A percentile compares a stretch with the other conserved stretches of the same genome.
Evolutionary conservation across 208 protist species (phyloP).

Genomic region (Porcisia hertigi): DNA sequence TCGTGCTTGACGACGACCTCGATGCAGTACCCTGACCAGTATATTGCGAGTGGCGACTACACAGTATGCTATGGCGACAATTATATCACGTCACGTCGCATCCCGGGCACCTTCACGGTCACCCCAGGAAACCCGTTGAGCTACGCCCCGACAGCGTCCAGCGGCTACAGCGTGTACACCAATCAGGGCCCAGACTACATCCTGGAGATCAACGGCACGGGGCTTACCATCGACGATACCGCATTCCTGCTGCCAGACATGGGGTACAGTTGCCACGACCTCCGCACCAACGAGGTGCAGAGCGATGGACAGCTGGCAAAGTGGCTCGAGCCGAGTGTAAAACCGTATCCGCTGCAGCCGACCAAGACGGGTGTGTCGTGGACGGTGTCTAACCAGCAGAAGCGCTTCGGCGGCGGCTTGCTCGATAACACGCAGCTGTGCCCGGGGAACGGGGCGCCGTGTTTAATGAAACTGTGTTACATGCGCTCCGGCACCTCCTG

Average conservation of each 20-base stretch:
- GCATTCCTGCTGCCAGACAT: conserved; percentile 73
- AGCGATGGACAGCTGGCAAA: conserved; percentile 50
- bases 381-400: conserved; percentile 60
- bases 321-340: conserved; percentile 69
- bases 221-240: conserved; percentile 49
- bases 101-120: conserved; percentile 68
- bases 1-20: conserved; percentile 54
- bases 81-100: conserved; percentile 43
- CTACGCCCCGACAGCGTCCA: conserved; percentile 37
- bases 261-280: conserved; percentile 87
- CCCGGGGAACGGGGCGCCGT: conserved; percentile 39
- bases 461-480: conserved; percentile 88
- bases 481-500: conserved; percentile 63
- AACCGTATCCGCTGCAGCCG: conserved; percentile 51
- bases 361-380: conserved; percentile 55
- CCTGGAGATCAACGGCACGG: conserved; percentile 62
- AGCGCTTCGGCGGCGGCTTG: conserved; percentile 71
- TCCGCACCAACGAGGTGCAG: conserved; percentile 55
- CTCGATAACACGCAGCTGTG: conserved; percentile 60
- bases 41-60: conserved; percentile 62
- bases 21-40: conserved; percentile 73
- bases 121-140: conserved; percentile 60
- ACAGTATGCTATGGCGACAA: conserved; percentile 79
- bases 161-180: conserved; percentile 47
- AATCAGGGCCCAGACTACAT: conserved; percentile 76